Conservation (phyloP, 306 rosid genomes). For the Dalbergia cultrata region DNA sequence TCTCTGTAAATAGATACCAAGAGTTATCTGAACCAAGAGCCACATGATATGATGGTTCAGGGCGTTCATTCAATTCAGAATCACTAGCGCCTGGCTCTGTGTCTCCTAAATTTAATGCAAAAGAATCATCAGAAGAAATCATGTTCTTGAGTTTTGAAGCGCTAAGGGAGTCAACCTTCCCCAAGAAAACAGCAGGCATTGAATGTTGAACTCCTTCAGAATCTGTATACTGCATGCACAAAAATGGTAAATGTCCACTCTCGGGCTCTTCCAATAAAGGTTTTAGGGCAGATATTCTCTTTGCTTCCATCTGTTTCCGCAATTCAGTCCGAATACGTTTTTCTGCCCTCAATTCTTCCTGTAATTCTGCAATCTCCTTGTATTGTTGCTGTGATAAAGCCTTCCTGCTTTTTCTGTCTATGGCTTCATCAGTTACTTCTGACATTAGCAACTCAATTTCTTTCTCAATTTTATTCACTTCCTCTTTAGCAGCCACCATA, state of each 20-base stretch:
- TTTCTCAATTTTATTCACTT: constrained; percentile 71
- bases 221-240: constrained; percentile 91
- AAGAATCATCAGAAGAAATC: constrained; percentile 61
- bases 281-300: constrained; percentile 72
- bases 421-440: constrained; percentile 84
- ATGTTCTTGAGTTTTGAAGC: constrained; percentile 68
- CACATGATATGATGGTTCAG: constrained; percentile 76
- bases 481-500: constrained; percentile 96
- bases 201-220: constrained; percentile 87
- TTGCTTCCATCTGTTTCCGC: constrained; percentile 76
- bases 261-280: constrained; percentile 73
- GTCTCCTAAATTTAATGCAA: constrained; percentile 56
- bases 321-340: constrained; percentile 73
- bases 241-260: constrained; percentile 75
- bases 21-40: constrained; percentile 97
- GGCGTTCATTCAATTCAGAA: constrained; percentile 49
- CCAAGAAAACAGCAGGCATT: constrained; percentile 83
- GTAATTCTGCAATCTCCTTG: constrained; percentile 83
- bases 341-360: constrained; percentile 82
- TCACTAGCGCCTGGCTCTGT: constrained; percentile 50
- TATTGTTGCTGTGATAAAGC: constrained; percentile 68
- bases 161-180: constrained; percentile 69
- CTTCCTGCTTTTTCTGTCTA: constrained; percentile 82
- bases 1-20: constrained; percentile 91
- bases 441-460: constrained; percentile 73